Conservation (phyloP, 1,284 basidiomycete species). For the Wallemia hederae region DNA sequence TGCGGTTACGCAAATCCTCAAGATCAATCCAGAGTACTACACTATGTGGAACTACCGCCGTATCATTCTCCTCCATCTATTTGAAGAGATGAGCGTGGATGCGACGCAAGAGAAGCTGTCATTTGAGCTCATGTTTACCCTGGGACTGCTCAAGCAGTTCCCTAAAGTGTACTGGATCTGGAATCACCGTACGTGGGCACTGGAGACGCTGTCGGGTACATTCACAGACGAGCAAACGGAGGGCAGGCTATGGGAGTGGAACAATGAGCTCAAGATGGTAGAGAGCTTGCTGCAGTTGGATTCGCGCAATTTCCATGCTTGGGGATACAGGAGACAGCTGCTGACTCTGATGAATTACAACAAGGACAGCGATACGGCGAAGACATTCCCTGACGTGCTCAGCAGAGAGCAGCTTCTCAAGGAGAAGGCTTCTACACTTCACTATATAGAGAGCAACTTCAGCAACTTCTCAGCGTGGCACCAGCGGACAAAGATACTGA, state of each 20-base stretch:
- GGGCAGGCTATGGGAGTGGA: slow-evolving; percentile 50
- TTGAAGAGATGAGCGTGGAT: slow-evolving; percentile 26
- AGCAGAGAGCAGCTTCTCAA: slow-evolving; percentile 6
- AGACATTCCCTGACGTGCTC: slow-evolving; percentile 6
- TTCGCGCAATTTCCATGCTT: slow-evolving; percentile 69
- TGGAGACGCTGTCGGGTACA: slow-evolving; percentile 38
- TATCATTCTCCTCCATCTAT: slow-evolving; percentile 39
- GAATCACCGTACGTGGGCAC: slow-evolving; percentile 82
- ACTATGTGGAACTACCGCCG: slow-evolving; percentile 78
- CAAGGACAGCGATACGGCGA: slow-evolving; percentile 23
- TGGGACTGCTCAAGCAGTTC: slow-evolving; percentile 40
- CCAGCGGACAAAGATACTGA: slow-evolving; percentile 59
- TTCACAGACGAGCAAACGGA: slow-evolving; percentile 19
- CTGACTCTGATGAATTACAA: slow-evolving; percentile 30
- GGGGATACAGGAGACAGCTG: slow-evolving; percentile 67
- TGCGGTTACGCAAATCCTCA: slow-evolving; percentile 42
- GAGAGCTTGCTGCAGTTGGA: slow-evolving; percentile 71
- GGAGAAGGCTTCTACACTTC: slow-evolving; percentile 53
- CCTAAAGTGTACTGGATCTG: slow-evolving; percentile 93
- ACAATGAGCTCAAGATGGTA: slow-evolving; percentile 47
- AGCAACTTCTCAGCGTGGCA: slow-evolving; percentile 99
- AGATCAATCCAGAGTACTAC: slow-evolving; percentile 66
- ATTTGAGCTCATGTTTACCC: slow-evolving; percentile 51
- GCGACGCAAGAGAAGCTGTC: slow-evolving; percentile 33
- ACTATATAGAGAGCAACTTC: slow-evolving; percentile 79